phyloP scores from a whole-genome alignment of 176 grass and related monocot genomes.

The Oryza australiensis region DNA sequence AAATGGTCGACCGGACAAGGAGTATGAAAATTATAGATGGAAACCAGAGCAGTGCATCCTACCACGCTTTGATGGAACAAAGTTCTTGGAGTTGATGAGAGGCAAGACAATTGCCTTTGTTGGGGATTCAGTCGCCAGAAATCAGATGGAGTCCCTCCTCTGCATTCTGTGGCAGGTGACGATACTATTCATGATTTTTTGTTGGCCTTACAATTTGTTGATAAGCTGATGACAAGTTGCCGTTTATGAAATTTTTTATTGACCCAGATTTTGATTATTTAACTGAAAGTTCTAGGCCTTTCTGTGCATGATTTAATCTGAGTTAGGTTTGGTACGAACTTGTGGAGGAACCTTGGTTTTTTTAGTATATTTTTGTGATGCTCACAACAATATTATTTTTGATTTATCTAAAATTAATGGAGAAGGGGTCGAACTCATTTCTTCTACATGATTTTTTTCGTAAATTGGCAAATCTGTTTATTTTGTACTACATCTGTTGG shows the following conservation, averaged over 20 bases:
- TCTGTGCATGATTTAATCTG: not conserved
- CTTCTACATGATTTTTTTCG: not conserved
- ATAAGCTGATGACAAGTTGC: not conserved
- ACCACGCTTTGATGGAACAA: conserved; percentile 70
- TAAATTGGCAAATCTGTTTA: not conserved
- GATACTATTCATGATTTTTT: conserved; percentile 2
- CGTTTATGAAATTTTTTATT: not conserved
- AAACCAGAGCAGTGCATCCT: conserved; percentile 70
- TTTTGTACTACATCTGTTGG: not conserved
- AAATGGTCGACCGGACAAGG: conserved; percentile 85
- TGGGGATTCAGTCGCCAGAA: conserved; percentile 89
- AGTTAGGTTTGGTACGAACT: not conserved
- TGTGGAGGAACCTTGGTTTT: not conserved
- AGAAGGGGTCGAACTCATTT: not conserved
- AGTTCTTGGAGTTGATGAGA: conserved; percentile 93
- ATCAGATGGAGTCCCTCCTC: conserved; percentile 95
- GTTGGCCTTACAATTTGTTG: conserved; percentile 9
- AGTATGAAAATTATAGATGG: conserved; percentile 94
- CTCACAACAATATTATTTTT: not conserved
- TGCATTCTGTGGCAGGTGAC: conserved; percentile 93
- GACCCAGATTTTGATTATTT: not conserved
- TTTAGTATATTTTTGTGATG: not conserved
- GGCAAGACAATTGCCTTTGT: conserved; percentile 89
- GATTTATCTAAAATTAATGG: not conserved
- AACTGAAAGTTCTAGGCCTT: conserved; percentile 8